A percentile compares a stretch with the other conserved stretches of the same genome.
Conservation (phyloP, 805 yeast genomes). For the Starmerella etchellsii region DNA sequence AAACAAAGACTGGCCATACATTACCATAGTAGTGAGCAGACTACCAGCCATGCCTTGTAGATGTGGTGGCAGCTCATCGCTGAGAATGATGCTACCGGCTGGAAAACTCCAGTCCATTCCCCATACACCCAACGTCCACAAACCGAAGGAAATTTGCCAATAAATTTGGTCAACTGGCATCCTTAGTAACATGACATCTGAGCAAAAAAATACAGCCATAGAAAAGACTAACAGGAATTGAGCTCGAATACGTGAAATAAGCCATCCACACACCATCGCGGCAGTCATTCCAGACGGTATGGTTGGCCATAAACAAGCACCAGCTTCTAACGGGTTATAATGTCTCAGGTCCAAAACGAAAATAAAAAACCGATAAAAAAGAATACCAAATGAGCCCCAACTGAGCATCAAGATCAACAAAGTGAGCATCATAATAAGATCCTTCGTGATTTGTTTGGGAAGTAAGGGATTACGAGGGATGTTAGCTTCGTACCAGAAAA, state of each 20-base stretch:
- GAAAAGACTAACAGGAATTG: constrained; percentile 40
- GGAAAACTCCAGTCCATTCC: constrained; percentile 77
- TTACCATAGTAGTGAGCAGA: constrained; percentile 53
- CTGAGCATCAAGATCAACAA: constrained; percentile 45
- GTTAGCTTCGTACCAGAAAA: constrained; percentile 26
- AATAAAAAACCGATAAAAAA: constrained; percentile 51
- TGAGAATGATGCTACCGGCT: constrained; percentile 51
- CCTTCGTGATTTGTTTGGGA: constrained; percentile 9
- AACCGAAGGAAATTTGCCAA: constrained; percentile 46
- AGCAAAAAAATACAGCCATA: constrained; percentile 38
- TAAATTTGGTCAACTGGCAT: constrained; percentile 46
- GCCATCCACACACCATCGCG: constrained; percentile 38
- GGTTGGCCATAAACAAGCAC: constrained; percentile 36
- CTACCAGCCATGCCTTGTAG: constrained; percentile 75
- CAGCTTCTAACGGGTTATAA: constrained; percentile 35
- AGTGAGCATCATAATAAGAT: constrained; percentile 33
- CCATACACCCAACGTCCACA: constrained; percentile 44
- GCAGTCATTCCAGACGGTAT: constrained; percentile 46
- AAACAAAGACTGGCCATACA: constrained; percentile 58
- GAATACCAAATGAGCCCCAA: constrained; percentile 72
- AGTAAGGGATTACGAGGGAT: constrained; percentile 59
- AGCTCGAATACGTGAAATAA: constrained; percentile 38
- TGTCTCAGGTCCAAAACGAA: constrained; percentile 39
- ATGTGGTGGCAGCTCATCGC: constrained; percentile 44
- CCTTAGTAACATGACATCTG: constrained; percentile 13